A percentile compares a stretch with the other conserved stretches of the same genome.
phyloP scores from a whole-genome alignment of 1,139 yeast genomes.

The Taphrina wiesneri region DNA sequence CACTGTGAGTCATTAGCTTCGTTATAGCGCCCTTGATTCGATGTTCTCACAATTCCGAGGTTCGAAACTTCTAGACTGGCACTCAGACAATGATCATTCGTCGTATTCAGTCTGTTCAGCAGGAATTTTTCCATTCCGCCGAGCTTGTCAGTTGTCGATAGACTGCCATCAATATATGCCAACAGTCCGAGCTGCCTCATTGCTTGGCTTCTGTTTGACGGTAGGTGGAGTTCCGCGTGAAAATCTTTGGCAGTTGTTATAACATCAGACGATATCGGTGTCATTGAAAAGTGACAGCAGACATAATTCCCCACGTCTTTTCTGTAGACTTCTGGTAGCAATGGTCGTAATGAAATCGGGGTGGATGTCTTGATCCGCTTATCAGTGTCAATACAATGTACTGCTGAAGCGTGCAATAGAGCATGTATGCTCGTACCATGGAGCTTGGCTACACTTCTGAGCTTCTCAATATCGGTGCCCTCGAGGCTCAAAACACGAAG shows the following conservation, averaged over 20 bases:
- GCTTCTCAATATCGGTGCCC: neutral
- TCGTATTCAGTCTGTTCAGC: neutral
- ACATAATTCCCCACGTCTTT: slow-evolving; percentile 9
- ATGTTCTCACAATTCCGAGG: slow-evolving; percentile 10
- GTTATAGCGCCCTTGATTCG: neutral
- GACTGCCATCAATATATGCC: neutral
- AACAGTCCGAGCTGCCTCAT: neutral
- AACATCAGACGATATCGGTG: neutral
- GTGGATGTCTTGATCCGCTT: slow-evolving; percentile 1
- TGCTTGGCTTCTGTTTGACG: neutral
- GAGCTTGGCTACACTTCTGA: neutral
- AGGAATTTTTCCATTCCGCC: slow-evolving; percentile 14
- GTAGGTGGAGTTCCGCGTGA: slow-evolving; percentile 12
- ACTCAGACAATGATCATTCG: slow-evolving; percentile 1
- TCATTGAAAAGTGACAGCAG: neutral
- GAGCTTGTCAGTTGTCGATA: neutral
- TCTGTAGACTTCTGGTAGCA: neutral
- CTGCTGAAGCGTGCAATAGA: slow-evolving; percentile 11
- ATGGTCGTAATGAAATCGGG: slow-evolving; percentile 22
- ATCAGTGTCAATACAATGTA: slow-evolving; percentile 7
- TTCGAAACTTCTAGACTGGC: slow-evolving; percentile 23
- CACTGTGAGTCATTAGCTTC: neutral
- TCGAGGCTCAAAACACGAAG: neutral
- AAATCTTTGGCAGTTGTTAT: slow-evolving; percentile 17
- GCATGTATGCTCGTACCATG: slow-evolving; percentile 15